Evolutionary conservation across 352 stramenopile genomes (phyloP).

Genomic region (Pythium diclinum): DNA sequence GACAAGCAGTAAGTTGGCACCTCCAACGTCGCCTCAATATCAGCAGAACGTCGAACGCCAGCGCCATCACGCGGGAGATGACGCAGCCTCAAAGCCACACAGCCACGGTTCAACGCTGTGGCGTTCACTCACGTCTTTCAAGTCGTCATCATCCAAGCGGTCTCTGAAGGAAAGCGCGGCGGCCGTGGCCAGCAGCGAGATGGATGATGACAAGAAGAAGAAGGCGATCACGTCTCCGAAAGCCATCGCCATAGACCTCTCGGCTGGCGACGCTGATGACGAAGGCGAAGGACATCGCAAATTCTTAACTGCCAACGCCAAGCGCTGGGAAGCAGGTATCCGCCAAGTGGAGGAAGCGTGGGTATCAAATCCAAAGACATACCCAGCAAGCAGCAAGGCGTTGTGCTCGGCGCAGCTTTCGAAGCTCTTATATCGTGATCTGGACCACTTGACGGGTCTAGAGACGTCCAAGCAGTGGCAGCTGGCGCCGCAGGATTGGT

Average conservation of each 20-base stretch:
- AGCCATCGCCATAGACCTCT: constrained; percentile 21
- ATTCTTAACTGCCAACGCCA: constrained; percentile 11
- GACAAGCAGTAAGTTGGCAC: background rate
- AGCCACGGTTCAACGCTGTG: constrained; percentile 1
- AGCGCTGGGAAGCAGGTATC: constrained; percentile 16
- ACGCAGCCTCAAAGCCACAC: background rate
- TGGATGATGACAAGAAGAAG: constrained; percentile 20
- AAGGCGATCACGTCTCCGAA: constrained; percentile 9
- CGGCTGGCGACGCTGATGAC: background rate
- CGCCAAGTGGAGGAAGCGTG: constrained; percentile 6
- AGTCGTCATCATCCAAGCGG: constrained; percentile 14
- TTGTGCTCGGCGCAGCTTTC: constrained; percentile 10
- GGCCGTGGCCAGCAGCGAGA: background rate
- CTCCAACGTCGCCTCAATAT: background rate
- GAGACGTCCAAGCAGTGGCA: constrained; percentile 8
- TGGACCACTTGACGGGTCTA: background rate
- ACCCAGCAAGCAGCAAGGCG: background rate
- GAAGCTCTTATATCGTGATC: constrained; percentile 4
- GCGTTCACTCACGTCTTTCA: constrained; percentile 18
- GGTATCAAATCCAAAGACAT: background rate
- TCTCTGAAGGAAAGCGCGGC: background rate
- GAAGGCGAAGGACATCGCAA: background rate
- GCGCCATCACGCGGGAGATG: background rate
- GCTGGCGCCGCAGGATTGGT: constrained; percentile 19
- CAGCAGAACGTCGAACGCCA: background rate